A percentile compares a stretch with the other conserved stretches of the same genome.
Evolutionary conservation across 2,329 filamentous ascomycete genomes (phyloP).

Genomic region (Fusarium pseudograminearum): DNA sequence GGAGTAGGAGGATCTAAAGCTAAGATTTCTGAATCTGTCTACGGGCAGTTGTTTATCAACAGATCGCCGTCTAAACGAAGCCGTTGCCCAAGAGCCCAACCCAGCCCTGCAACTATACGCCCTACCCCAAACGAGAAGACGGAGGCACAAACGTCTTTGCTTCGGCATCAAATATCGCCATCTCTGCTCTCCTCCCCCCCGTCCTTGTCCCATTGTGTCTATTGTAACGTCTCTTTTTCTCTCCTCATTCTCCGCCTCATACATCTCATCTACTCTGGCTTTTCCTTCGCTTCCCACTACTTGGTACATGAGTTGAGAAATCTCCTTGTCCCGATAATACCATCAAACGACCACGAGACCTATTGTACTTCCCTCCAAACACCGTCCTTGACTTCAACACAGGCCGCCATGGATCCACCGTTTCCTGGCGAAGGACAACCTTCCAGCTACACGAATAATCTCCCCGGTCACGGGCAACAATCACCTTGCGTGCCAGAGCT

Average conservation of each 20-base stretch:
- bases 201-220: constrained; percentile 45
- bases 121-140: constrained; percentile 42
- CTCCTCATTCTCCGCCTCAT: constrained; percentile 29
- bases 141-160: constrained; percentile 43
- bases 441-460: constrained; percentile 51
- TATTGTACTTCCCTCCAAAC: constrained; percentile 39
- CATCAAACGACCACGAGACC: constrained; percentile 40
- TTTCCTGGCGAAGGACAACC: constrained; percentile 47
- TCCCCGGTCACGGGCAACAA: constrained; percentile 47
- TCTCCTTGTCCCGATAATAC: constrained; percentile 33
- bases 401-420: constrained; percentile 47
- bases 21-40: constrained; percentile 36
- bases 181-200: constrained; percentile 33
- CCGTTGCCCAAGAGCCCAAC: constrained; percentile 36
- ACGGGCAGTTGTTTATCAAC: constrained; percentile 42
- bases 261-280: constrained; percentile 10
- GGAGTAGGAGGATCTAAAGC: constrained; percentile 32
- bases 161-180: constrained; percentile 46
- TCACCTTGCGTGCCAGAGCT: constrained; percentile 47
- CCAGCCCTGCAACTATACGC: constrained; percentile 34
- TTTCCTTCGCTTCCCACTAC: constrained; percentile 34
- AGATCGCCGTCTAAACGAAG: constrained; percentile 39
- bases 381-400: constrained; percentile 29
- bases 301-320: constrained; percentile 35
- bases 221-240: constrained; percentile 44